These are phyloP conservation scores for Voacanga thouarsii DNA, from an alignment of 257 asterid genomes.

Conservation along the genomic window DNA sequence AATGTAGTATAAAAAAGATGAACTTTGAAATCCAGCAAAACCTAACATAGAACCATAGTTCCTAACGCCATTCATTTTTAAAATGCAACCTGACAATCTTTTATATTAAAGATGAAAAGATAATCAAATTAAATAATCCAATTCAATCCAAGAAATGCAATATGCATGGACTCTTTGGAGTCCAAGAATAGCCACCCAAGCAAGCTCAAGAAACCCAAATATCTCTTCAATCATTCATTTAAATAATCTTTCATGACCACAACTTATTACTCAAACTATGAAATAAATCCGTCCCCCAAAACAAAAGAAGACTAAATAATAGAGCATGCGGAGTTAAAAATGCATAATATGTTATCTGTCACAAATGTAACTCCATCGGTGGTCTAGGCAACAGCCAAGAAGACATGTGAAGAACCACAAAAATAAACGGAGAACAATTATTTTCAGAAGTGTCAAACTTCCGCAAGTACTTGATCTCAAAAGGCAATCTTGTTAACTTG, in stretches of 20 bases:
- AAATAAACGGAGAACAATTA: not conserved
- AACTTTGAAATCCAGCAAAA: too few species aligned
- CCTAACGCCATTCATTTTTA: too few species aligned
- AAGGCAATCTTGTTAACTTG: not conserved
- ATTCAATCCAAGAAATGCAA: not conserved
- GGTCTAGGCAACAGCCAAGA: not conserved
- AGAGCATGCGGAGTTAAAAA: not conserved
- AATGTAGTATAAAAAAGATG: too few species aligned
- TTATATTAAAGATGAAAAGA: too few species aligned
- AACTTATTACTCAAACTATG: not conserved
- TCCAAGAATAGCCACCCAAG: not conserved
- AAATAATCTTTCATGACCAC: not conserved
- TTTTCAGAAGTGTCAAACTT: not conserved
- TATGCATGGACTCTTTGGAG: not conserved
- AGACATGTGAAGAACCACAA: not conserved
- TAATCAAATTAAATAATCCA: not conserved
- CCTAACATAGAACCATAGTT: too few species aligned
- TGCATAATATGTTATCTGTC: not conserved
- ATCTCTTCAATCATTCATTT: not conserved
- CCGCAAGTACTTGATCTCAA: too few species aligned
- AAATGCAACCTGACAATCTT: too few species aligned
- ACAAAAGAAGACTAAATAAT: not conserved
- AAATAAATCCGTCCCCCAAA: not conserved
- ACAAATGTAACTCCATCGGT: not conserved
- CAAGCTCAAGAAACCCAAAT: not conserved